Conservation (phyloP, 352 stramenopile species). For the Saprolegnia diclina region DNA sequence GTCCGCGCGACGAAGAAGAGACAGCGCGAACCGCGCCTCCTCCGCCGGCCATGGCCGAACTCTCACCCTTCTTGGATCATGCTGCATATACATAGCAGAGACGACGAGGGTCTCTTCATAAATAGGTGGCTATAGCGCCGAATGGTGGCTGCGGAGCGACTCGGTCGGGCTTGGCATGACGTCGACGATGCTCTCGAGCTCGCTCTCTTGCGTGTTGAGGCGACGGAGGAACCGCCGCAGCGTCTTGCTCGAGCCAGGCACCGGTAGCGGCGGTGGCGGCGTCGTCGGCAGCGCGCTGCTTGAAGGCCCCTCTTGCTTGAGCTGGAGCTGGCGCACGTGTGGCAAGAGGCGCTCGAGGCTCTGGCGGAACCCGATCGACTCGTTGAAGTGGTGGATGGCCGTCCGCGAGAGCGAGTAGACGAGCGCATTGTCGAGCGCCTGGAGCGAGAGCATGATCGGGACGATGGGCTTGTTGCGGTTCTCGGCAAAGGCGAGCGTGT, state of each 20-base stretch:
- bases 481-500: slow-evolving; percentile 78
- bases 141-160: background rate
- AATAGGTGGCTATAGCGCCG: background rate
- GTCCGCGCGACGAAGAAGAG: no score
- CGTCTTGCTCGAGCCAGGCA: background rate
- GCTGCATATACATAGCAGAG: no score
- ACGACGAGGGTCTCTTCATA: background rate
- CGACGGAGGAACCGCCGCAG: background rate
- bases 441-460: slow-evolving; percentile 63
- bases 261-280: background rate
- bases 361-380: slow-evolving; percentile 66
- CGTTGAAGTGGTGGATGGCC: slow-evolving; percentile 73
- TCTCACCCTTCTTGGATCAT: no score
- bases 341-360: slow-evolving; percentile 55
- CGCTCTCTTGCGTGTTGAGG: slow-evolving; percentile 5
- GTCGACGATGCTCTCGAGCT: slow-evolving; percentile 5
- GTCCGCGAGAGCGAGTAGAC: slow-evolving; percentile 76
- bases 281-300: background rate
- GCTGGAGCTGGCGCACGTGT: slow-evolving; percentile 33
- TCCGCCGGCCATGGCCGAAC: no score
- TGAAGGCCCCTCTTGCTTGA: background rate
- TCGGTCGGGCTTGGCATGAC: background rate
- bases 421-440: slow-evolving; percentile 65
- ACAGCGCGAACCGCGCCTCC: no score
- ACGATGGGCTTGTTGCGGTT: slow-evolving; percentile 68